Evolutionary conservation across 2,329 filamentous ascomycete species (phyloP).

Genomic region (Paecilomyces variotii): DNA sequence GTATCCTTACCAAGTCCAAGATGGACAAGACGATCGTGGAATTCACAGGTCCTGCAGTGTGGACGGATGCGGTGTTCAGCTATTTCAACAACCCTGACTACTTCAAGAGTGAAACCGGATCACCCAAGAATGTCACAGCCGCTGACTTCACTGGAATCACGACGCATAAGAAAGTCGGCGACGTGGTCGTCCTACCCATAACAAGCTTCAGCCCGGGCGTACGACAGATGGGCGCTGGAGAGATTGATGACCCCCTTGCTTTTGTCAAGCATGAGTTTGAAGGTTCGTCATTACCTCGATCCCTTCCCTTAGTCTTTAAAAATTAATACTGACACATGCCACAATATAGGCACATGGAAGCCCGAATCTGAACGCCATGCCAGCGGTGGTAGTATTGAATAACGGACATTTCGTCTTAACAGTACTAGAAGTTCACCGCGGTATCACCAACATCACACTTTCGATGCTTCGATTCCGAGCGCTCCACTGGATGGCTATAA

Average conservation of each 20-base stretch:
- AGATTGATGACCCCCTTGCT: conserved; percentile 86
- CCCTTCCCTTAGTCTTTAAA: conserved; percentile 1
- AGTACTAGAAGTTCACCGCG: background rate
- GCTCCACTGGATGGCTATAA: background rate
- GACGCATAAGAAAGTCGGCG: conserved; percentile 75
- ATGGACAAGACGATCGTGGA: conserved; percentile 73
- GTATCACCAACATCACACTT: background rate
- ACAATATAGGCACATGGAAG: conserved; percentile 27
- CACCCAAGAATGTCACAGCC: conserved; percentile 69
- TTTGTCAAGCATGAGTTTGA: conserved; percentile 97
- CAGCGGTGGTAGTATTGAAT: background rate
- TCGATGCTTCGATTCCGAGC: background rate
- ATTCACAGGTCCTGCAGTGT: conserved; percentile 86
- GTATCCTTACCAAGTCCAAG: conserved; percentile 54
- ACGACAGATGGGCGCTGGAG: conserved; percentile 82
- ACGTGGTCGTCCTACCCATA: conserved; percentile 88
- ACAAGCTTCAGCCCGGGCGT: conserved; percentile 96
- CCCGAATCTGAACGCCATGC: conserved; percentile 14
- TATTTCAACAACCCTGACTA: conserved; percentile 90
- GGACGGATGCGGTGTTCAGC: conserved; percentile 86
- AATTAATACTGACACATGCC: background rate
- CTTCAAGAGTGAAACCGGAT: conserved; percentile 65
- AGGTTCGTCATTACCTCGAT: conserved; percentile 48
- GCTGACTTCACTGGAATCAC: conserved; percentile 84
- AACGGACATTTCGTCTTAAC: background rate